Percentiles rank a stretch among this genome's conserved stretches.
These are phyloP conservation scores for Eurotiales sp. DNA, from an alignment of 2,329 filamentous ascomycete species.

Conservation along the genomic window DNA sequence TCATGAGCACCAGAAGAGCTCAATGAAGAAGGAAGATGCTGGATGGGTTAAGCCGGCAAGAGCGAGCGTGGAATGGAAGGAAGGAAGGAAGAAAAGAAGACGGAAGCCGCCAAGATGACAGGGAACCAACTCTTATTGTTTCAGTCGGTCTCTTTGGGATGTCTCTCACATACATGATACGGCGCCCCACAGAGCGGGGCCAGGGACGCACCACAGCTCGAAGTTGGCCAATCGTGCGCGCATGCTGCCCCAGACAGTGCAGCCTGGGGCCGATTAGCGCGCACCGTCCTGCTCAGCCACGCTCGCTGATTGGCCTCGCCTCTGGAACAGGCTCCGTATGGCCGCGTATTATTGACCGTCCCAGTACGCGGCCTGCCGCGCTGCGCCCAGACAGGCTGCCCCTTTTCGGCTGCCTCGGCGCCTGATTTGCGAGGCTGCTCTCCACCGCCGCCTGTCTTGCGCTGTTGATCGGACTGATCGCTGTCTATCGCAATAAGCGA, in stretches of 20 bases:
- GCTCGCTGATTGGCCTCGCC: background rate
- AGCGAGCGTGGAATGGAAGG: conserved; percentile 15
- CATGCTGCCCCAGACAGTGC: too few relatives aligned
- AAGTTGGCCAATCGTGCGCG: background rate
- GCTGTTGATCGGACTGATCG: too few relatives aligned
- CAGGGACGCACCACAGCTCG: background rate
- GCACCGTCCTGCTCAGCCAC: background rate
- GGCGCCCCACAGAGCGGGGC: too few relatives aligned
- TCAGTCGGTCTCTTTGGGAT: too few relatives aligned
- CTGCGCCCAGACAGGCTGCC: background rate
- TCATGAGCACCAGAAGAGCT: background rate
- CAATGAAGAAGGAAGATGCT: background rate
- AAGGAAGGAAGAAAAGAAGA: background rate
- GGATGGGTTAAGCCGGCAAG: background rate
- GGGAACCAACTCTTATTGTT: too few relatives aligned
- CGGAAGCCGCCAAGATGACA: background rate
- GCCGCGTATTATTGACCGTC: conserved; percentile 2
- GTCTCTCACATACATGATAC: too few relatives aligned
- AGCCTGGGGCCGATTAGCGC: background rate
- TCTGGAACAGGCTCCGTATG: background rate
- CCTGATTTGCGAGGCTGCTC: background rate
- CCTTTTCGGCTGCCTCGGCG: background rate
- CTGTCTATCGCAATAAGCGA: too few relatives aligned
- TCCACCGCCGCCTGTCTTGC: too few relatives aligned
- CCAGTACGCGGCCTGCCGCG: background rate